These are phyloP conservation scores for Leccinum incarnatum DNA, from an alignment of 768 basidiomycete species.

Conservation along the genomic window DNA sequence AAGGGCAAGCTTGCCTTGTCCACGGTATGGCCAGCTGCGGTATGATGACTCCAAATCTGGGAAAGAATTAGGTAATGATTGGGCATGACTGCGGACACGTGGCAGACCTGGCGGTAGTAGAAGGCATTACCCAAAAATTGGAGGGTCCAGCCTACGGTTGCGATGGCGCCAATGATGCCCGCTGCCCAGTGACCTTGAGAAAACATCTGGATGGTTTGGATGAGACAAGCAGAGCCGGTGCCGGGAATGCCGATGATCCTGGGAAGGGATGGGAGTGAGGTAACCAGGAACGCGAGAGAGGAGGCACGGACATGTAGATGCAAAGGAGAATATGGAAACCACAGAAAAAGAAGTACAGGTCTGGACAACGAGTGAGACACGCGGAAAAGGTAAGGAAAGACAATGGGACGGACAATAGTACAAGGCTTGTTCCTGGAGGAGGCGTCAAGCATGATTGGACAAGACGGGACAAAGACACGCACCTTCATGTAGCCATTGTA, in stretches of 20 bases:
- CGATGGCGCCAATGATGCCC: constrained; percentile 75
- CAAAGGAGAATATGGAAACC: constrained; percentile 95
- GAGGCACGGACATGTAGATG: constrained; percentile 73
- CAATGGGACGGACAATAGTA: constrained; percentile 75
- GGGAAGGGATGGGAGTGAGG: constrained; percentile 25
- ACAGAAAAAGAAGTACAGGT: constrained; percentile 94
- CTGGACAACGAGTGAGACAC: constrained; percentile 40
- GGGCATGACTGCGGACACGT: constrained; percentile 12
- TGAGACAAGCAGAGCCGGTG: constrained; percentile 93
- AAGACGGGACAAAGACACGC: constrained; percentile 25
- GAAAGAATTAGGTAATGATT: constrained; percentile 6
- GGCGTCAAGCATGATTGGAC: constrained; percentile 20
- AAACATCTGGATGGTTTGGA: constrained; percentile 87
- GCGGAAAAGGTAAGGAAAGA: constrained; percentile 5
- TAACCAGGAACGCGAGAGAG: constrained; percentile 1
- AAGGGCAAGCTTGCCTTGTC: constrained; percentile 58
- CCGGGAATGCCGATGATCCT: constrained; percentile 96
- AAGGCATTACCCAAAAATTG: constrained; percentile 81
- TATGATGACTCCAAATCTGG: constrained; percentile 77
- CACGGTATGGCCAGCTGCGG: constrained; percentile 81
- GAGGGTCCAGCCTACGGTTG: constrained; percentile 83
- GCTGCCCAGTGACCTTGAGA: constrained; percentile 68
- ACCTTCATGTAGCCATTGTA: constrained; percentile 99
- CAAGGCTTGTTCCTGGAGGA: constrained; percentile 77
- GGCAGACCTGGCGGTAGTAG: constrained; percentile 72